These are phyloP conservation scores for Chloranthus sessilifolius DNA, from an alignment of 164 flowering plant genomes.

Conservation along the genomic window DNA sequence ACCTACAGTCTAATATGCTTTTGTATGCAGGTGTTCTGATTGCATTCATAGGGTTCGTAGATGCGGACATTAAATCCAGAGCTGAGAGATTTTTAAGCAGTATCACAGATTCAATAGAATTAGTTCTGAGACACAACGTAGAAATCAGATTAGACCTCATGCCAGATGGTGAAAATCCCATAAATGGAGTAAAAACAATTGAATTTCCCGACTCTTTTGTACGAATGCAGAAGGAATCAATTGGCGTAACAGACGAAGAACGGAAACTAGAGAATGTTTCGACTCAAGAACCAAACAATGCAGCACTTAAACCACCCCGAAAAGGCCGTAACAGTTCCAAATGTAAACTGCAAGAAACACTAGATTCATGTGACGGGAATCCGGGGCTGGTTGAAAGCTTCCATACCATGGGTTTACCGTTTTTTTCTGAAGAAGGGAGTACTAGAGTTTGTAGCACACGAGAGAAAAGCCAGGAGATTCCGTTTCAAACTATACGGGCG, in stretches of 20 bases:
- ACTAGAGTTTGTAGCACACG: constrained; percentile 17
- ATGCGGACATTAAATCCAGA: constrained; percentile 60
- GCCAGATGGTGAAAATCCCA: constrained; percentile 31
- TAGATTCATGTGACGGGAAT: constrained; percentile 20
- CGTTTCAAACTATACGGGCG: constrained; percentile 67
- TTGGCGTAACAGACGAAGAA: constrained; percentile 6
- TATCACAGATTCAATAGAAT: constrained; percentile 83
- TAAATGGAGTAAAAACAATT: constrained; percentile 10
- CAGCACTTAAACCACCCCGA: constrained; percentile 15
- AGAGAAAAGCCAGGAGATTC: constrained; percentile 39
- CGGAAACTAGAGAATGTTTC: constrained; percentile 18
- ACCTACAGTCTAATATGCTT: constrained; percentile 5
- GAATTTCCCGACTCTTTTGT: constrained; percentile 19
- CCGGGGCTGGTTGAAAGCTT: constrained; percentile 14
- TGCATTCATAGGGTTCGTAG: constrained; percentile 64
- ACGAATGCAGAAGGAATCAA: constrained; percentile 20
- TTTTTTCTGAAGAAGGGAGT: constrained; percentile 23
- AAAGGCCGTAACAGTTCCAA: constrained; percentile 29
- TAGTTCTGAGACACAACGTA: constrained; percentile 62
- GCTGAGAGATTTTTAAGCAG: constrained; percentile 90
- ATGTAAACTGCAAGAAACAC: constrained; percentile 18
- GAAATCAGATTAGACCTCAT: constrained; percentile 63
- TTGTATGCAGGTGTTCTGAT: constrained; percentile 60
- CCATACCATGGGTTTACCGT: constrained; percentile 18
- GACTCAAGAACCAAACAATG: constrained; percentile 14